Conservation (phyloP, 208 protist genomes). For the Endotrypanum monterogeii region DNA sequence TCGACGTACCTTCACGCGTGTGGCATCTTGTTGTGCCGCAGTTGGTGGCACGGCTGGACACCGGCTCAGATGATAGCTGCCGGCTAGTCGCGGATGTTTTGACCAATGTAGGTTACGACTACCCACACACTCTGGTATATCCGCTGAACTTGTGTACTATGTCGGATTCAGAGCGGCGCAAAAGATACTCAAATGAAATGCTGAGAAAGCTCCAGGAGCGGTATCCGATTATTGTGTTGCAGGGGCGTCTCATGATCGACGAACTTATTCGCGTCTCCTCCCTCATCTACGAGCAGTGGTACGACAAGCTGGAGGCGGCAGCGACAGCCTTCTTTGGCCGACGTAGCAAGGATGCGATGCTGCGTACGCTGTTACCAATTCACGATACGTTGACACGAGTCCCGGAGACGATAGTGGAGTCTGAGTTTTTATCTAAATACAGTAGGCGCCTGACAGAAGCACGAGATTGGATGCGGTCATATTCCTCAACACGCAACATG, state of each 20-base stretch:
- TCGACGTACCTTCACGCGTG: slow-evolving; percentile 94
- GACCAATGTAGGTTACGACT: slow-evolving; percentile 92
- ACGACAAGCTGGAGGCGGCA: slow-evolving; percentile 95
- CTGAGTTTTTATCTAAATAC: slow-evolving; percentile 90
- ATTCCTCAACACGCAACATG: slow-evolving; percentile 50
- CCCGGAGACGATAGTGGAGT: slow-evolving; percentile 94
- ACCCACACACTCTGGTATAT: slow-evolving; percentile 99
- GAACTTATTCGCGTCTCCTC: slow-evolving; percentile 98
- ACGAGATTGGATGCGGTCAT: slow-evolving; percentile 69
- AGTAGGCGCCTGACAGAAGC: slow-evolving; percentile 64
- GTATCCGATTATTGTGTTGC: slow-evolving; percentile 81
- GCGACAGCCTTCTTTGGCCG: slow-evolving; percentile 95
- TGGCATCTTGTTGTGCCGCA: slow-evolving; percentile 99
- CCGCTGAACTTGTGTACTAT: slow-evolving; percentile 97
- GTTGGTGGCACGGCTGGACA: slow-evolving; percentile 98
- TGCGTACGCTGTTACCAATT: slow-evolving; percentile 88
- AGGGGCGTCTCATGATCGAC: slow-evolving; percentile 94
- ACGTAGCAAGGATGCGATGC: slow-evolving; percentile 84
- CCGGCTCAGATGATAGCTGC: slow-evolving; percentile 87
- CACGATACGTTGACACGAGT: slow-evolving; percentile 94
- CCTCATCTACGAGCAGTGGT: slow-evolving; percentile 95
- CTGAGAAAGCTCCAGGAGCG: slow-evolving; percentile 66
- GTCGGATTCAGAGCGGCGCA: slow-evolving; percentile 76
- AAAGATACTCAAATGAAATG: slow-evolving; percentile 71
- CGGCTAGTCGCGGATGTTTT: slow-evolving; percentile 95